Conservation (phyloP, 345 rosid species). For the Zanthoxylum bungeanum region DNA sequence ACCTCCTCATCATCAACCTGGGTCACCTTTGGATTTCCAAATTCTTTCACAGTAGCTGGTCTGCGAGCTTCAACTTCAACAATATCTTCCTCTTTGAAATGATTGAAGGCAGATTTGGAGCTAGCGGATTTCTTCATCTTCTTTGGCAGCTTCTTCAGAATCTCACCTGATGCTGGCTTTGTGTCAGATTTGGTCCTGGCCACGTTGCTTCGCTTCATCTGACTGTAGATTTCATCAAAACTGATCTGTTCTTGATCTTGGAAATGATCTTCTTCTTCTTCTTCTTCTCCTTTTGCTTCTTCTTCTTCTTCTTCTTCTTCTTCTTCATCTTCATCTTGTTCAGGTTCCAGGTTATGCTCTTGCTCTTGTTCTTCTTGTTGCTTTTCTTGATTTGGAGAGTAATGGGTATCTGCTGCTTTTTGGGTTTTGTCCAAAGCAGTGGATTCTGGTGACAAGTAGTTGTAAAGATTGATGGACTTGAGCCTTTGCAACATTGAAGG, state of each 20-base stretch:
- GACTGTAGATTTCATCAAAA: slow-evolving; percentile 55
- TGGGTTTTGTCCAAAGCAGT: slow-evolving; percentile 2
- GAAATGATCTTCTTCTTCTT: slow-evolving; percentile 17
- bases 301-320: not conserved
- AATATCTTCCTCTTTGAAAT: slow-evolving; percentile 47
- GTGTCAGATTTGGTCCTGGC: slow-evolving; percentile 58
- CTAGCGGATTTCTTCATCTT: slow-evolving; percentile 92
- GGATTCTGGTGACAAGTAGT: slow-evolving; percentile 52
- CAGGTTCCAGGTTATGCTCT: not conserved
- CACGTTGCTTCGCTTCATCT: slow-evolving; percentile 37
- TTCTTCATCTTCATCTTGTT: not conserved
- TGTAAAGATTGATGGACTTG: slow-evolving; percentile 59
- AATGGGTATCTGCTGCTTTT: slow-evolving; percentile 11
- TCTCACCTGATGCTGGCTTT: slow-evolving; percentile 48
- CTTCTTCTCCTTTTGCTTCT: slow-evolving; percentile 10
- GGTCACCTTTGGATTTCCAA: slow-evolving; percentile 24
- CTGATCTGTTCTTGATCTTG: slow-evolving; percentile 36
- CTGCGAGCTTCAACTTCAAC: slow-evolving; percentile 56
- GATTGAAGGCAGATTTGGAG: slow-evolving; percentile 51
- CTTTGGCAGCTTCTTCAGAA: slow-evolving; percentile 50
- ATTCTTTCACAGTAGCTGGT: slow-evolving; percentile 55
- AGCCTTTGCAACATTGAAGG: slow-evolving; percentile 62
- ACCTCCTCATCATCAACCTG: slow-evolving; percentile 57
- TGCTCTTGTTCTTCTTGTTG: too few species aligned
- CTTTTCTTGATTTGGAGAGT: not conserved